Evolutionary conservation across 163 green algal genomes (phyloP).

Genomic region (Trebouxia gelatinosa): DNA sequence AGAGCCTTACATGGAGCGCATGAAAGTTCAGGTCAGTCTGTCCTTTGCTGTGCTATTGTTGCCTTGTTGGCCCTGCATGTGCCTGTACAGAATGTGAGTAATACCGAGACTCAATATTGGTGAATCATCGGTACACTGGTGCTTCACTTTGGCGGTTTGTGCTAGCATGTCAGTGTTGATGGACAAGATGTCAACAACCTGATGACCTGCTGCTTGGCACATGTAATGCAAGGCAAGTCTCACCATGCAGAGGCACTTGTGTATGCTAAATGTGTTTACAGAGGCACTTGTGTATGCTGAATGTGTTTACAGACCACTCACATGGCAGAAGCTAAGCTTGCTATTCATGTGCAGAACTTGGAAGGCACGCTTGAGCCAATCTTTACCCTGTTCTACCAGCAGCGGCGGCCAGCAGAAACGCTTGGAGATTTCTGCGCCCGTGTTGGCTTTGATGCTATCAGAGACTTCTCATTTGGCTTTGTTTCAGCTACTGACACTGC

Average conservation of each 20-base stretch:
- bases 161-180: too few species aligned
- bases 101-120: not conserved
- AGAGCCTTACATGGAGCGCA: constrained; percentile 73
- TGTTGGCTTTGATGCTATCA: constrained; percentile 67
- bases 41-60: not conserved
- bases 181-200: too few species aligned
- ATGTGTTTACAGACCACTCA: not conserved
- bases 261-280: not conserved
- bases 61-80: not conserved
- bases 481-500: constrained; percentile 31
- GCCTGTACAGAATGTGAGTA: too few species aligned
- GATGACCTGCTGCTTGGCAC: too few species aligned
- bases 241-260: not conserved
- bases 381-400: constrained; percentile 73
- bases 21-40: constrained; percentile 65
- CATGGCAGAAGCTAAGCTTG: not conserved
- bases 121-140: not conserved
- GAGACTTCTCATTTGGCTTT: constrained; percentile 38
- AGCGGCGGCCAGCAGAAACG: constrained; percentile 58
- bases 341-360: constrained; percentile 72
- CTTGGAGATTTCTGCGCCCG: constrained; percentile 92
- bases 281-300: not conserved
- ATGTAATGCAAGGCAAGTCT: not conserved
- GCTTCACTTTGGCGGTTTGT: not conserved
- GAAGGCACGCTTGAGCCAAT: constrained; percentile 92